Percentiles rank a stretch among this genome's conserved stretches.
These are phyloP conservation scores for Hanseniaspora guilliermondii DNA, from an alignment of 805 yeast species.

Conservation along the genomic window DNA sequence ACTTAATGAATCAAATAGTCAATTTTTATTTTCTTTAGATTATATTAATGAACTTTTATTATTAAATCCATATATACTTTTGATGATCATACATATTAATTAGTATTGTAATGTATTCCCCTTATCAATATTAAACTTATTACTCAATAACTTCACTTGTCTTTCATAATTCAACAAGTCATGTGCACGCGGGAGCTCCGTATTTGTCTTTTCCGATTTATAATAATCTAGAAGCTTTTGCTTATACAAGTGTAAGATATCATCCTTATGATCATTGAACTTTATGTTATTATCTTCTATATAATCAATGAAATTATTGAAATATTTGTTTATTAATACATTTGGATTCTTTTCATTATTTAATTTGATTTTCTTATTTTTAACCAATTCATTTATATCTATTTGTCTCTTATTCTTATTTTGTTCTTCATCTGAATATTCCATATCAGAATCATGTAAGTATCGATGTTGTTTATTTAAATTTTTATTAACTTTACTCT, in stretches of 20 bases:
- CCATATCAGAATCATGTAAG: constrained; percentile 13
- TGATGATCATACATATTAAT: too few species aligned
- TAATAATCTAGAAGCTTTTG: not conserved
- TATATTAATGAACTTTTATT: too few species aligned
- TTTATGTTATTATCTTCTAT: constrained; percentile 9
- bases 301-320: constrained; percentile 4
- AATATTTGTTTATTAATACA: not conserved
- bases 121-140: not conserved
- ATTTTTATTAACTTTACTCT: not conserved
- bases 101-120: not conserved
- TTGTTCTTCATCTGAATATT: constrained; percentile 2
- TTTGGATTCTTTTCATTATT: not conserved
- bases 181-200: not conserved
- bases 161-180: not conserved
- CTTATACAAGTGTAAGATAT: not conserved
- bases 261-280: not conserved
- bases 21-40: too few species aligned
- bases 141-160: not conserved
- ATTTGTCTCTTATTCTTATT: not conserved
- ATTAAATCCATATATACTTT: too few species aligned
- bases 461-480: constrained; percentile 1
- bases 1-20: too few species aligned
- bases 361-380: not conserved
- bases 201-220: not conserved
- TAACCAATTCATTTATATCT: not conserved